Conservation (phyloP, 2,329 filamentous ascomycete genomes). For the Rhynchosporium secalis region DNA sequence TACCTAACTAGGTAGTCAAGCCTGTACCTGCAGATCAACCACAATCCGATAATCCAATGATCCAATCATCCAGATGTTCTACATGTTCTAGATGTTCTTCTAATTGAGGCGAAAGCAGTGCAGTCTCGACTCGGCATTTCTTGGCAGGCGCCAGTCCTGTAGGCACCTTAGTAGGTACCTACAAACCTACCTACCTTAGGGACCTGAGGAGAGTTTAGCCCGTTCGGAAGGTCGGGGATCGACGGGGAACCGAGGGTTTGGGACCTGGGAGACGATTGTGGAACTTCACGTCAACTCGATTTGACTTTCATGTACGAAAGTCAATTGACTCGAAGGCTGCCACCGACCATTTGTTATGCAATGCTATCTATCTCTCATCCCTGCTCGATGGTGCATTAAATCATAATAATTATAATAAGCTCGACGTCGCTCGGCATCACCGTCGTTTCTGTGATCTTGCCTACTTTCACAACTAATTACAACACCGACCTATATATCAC, state of each 20-base stretch:
- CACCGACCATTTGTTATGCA: too few relatives aligned
- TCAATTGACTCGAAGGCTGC: too few relatives aligned
- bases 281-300: background rate
- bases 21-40: too few relatives aligned
- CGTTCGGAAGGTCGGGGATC: background rate
- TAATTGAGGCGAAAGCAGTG: background rate
- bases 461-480: background rate
- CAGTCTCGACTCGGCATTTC: background rate
- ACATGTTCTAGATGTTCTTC: too few relatives aligned
- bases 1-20: too few relatives aligned
- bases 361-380: too few relatives aligned
- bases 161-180: background rate
- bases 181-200: too few relatives aligned
- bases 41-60: too few relatives aligned
- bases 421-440: background rate
- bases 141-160: background rate
- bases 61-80: too few relatives aligned
- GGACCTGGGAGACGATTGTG: background rate
- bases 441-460: background rate
- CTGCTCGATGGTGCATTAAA: too few relatives aligned
- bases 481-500: background rate
- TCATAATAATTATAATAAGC: too few relatives aligned
- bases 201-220: background rate
- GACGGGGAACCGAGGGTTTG: slow-evolving; percentile 3
- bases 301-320: background rate